Evolutionary conservation across 2,329 filamentous ascomycete genomes (phyloP).

Genomic region (Calonectria henricotiae): DNA sequence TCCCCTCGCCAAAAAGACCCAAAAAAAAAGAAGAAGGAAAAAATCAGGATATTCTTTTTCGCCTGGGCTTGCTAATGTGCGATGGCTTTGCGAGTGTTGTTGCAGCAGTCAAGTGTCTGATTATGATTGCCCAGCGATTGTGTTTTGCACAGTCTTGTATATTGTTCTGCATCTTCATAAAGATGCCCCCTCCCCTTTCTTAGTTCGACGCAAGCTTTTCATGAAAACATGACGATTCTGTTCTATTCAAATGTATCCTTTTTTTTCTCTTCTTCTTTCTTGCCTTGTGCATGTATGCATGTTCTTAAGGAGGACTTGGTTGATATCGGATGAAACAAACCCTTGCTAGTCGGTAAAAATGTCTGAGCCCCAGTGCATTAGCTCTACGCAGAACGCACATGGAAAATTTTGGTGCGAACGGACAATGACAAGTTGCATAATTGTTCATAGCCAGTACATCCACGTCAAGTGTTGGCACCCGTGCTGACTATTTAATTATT

Average conservation of each 20-base stretch:
- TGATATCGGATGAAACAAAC: not conserved
- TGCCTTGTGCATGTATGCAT: too few species aligned
- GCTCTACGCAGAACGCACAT: not conserved
- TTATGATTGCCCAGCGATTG: conserved; percentile 20
- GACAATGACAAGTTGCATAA: not conserved
- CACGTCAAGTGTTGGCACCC: not conserved
- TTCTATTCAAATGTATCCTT: not conserved
- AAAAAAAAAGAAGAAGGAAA: not conserved
- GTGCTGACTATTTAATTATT: not conserved
- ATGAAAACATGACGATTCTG: conserved; percentile 1
- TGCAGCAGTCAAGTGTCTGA: conserved; percentile 1
- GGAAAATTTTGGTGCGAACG: not conserved
- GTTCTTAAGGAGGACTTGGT: too few species aligned
- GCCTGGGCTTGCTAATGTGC: not conserved
- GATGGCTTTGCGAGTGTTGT: conserved; percentile 9
- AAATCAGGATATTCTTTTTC: not conserved
- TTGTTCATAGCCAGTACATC: not conserved
- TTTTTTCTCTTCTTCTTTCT: too few species aligned
- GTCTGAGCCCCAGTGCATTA: conserved; percentile 8
- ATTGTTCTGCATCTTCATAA: conserved; percentile 18
- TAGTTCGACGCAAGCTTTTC: conserved; percentile 17
- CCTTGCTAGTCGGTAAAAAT: conserved; percentile 5
- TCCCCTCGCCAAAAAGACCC: not conserved
- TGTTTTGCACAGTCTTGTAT: conserved; percentile 22
- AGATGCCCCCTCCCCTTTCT: not conserved